Percentiles rank a stretch among this genome's conserved stretches.
These are phyloP conservation scores for Aureobasidium leucospermi DNA, from an alignment of 2,329 filamentous ascomycete species.

Conservation along the genomic window DNA sequence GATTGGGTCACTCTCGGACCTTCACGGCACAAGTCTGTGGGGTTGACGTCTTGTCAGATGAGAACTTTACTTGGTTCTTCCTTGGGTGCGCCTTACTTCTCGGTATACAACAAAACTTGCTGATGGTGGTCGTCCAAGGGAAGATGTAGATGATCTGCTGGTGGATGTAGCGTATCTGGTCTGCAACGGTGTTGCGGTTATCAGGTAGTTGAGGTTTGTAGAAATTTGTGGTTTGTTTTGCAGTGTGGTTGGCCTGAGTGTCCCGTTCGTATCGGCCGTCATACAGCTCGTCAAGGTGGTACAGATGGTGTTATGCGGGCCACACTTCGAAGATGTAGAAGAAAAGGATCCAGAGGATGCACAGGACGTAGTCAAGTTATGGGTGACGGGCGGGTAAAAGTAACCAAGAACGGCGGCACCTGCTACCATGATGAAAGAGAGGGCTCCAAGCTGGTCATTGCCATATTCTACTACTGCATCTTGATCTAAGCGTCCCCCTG, in stretches of 20 bases:
- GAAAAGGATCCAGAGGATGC: background rate
- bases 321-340: background rate
- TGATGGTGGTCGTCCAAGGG: background rate
- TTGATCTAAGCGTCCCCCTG: conserved; percentile 14
- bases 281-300: background rate
- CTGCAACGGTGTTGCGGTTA: too few species aligned
- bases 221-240: too few species aligned
- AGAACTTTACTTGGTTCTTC: background rate
- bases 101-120: background rate
- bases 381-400: conserved; percentile 1
- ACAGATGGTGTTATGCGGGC: background rate
- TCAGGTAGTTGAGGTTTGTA: too few species aligned
- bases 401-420: conserved; percentile 1
- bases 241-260: too few species aligned
- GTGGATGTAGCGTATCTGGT: too few species aligned
- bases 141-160: background rate
- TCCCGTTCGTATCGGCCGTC: too few species aligned
- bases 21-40: background rate
- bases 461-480: conserved; percentile 10
- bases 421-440: conserved; percentile 8
- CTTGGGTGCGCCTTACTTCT: background rate
- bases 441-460: conserved; percentile 9
- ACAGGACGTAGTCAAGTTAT: conserved; percentile 2
- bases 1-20: background rate
- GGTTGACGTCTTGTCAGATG: background rate